A percentile compares a stretch with the other conserved stretches of the same genome.
Conservation (phyloP, 148 eudicot species). For the Silene conica region DNA sequence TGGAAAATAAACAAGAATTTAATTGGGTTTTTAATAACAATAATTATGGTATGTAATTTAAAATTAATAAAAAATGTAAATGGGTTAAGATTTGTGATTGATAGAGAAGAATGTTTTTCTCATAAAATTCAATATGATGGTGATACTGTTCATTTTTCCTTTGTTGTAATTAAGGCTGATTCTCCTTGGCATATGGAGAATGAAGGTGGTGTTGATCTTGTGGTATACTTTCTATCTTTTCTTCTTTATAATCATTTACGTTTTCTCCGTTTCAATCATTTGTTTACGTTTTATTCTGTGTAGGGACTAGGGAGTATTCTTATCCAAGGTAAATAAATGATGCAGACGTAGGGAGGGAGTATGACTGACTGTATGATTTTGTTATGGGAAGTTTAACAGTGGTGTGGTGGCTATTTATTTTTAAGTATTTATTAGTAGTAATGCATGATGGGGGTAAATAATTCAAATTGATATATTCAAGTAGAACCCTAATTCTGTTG, state of each 20-base stretch:
- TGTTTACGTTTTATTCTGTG: background rate
- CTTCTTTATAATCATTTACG: background rate
- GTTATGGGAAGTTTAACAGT: too few species aligned
- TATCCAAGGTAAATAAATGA: too few species aligned
- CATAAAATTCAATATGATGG: slow-evolving; percentile 54
- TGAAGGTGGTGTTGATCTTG: slow-evolving; percentile 58
- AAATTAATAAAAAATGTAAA: slow-evolving; percentile 25
- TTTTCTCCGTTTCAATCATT: background rate
- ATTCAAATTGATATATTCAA: background rate
- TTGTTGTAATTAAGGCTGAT: slow-evolving; percentile 65
- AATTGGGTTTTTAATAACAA: slow-evolving; percentile 15
- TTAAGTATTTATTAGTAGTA: too few species aligned
- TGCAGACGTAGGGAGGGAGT: too few species aligned
- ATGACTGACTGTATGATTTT: too few species aligned
- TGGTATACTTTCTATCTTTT: slow-evolving; percentile 31
- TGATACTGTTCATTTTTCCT: slow-evolving; percentile 55
- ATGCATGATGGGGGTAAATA: too few species aligned
- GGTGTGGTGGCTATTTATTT: too few species aligned
- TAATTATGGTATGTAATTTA: slow-evolving; percentile 25
- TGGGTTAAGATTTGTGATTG: slow-evolving; percentile 71
- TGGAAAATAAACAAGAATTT: slow-evolving; percentile 16
- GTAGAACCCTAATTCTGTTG: too few species aligned
- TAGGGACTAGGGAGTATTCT: too few species aligned
- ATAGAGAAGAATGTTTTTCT: slow-evolving; percentile 74
- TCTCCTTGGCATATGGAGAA: slow-evolving; percentile 47